Conservation (phyloP, 495 filamentous ascomycete genomes). For the Pyrenula aspistea region DNA sequence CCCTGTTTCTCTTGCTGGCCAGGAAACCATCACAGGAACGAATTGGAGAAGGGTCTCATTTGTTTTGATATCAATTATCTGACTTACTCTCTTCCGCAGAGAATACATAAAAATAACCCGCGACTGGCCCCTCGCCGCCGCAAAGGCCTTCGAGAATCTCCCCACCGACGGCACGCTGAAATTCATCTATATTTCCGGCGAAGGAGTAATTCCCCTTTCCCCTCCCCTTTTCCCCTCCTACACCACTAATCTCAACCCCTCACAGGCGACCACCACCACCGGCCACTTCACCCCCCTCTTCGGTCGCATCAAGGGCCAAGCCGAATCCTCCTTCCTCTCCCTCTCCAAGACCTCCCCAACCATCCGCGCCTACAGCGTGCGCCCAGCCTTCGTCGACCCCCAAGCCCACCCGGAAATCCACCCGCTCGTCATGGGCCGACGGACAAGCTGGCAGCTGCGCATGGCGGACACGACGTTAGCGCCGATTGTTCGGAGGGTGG, state of each 20-base stretch:
- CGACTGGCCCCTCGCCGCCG: slow-evolving; percentile 48
- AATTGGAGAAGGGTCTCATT: too few species aligned
- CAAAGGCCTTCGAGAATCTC: slow-evolving; percentile 45
- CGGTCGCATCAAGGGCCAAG: slow-evolving; percentile 49
- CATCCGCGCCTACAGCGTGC: slow-evolving; percentile 35
- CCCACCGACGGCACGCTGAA: slow-evolving; percentile 37
- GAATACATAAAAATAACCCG: slow-evolving; percentile 58
- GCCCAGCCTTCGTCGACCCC: slow-evolving; percentile 41
- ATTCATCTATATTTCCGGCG: slow-evolving; percentile 56
- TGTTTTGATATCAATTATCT: neutral
- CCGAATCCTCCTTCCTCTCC: slow-evolving; percentile 39
- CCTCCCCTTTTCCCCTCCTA: neutral
- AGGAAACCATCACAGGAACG: too few species aligned
- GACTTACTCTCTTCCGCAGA: slow-evolving; percentile 19
- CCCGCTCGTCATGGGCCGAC: slow-evolving; percentile 24
- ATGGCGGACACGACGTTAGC: slow-evolving; percentile 3
- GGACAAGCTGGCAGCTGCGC: slow-evolving; percentile 6
- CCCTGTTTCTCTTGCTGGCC: too few species aligned
- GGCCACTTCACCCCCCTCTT: slow-evolving; percentile 41
- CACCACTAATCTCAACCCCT: neutral
- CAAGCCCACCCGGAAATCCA: slow-evolving; percentile 33
- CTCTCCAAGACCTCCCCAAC: slow-evolving; percentile 30
- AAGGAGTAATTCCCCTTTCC: neutral
- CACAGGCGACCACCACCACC: slow-evolving; percentile 31
- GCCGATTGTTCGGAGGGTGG: slow-evolving; percentile 1